Evolutionary conservation across 805 yeast species (phyloP), one percentile per base, ranked within the genome.

Genomic region (Starmerella vaccinii): DNA sequence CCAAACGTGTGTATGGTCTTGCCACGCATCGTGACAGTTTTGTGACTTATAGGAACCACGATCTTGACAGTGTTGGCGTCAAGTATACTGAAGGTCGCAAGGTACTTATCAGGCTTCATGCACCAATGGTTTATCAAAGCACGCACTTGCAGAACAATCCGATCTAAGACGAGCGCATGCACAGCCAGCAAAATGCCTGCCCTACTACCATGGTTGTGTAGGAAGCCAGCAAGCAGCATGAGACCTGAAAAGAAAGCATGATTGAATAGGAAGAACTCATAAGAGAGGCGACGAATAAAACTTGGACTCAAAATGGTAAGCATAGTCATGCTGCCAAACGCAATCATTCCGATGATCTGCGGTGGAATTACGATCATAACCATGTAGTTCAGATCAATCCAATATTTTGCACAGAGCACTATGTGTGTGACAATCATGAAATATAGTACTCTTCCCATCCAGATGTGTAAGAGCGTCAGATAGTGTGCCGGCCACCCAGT

Each of bases 401-500:
- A 41, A 18, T 27, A 41, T 5, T 26, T 8, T 4, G 34, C 23
- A 3, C 19, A 10, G 5, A 41, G 45, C 9, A 41, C n/a, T 6
- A 41, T 16, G 18, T 41, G 45, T 2, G 16, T 16, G 7, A 41
- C 34, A 16, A 41, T 41, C 45, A 41, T 41, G 9, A 19, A 18
- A 16, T 41, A 41, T 1, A 41, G 15, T 15, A 41, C 34, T 7
- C 45, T 27, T 4, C 45, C 45, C 45, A 41, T 41, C 45, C 45
- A 41, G 6, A 41, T 27, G 24, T 41, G 45, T 9, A 41, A 13
- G 8, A 41, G 23, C 1, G 45, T 41, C 23, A 41, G 19, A n/a
- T 41, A 23, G 23, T 41, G 45, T 4, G 45, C 45, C 4, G 45
- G 45, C 45, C 45, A 41, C 10, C 45, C 45, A 19, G 45, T 41